Evolutionary conservation across 768 basidiomycete genomes (phyloP), one percentile per base, ranked within the genome.

Genomic region (Mycena leptocephala): DNA sequence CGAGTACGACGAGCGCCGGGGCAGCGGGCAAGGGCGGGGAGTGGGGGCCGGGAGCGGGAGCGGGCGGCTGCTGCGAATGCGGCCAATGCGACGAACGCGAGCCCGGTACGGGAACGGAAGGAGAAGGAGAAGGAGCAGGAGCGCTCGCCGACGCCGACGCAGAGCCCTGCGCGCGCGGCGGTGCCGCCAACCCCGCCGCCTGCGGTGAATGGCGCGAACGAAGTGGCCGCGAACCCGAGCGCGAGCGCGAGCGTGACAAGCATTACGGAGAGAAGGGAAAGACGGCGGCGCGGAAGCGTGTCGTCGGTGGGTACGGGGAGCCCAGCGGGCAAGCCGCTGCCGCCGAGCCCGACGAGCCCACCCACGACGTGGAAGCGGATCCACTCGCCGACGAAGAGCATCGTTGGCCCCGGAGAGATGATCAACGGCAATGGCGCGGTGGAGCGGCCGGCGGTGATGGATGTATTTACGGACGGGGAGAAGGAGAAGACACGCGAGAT

Each of bases 1-100:
- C 74, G 98, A 99, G 85, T 99, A 99, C 80, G 95, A 94, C 72
- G 93, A 7, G 82, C 83, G 59, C 74, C 53, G 79, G 79, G 73
- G 76, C 80, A 80, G 83, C 80, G 65, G 68, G 82, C 55, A 72
- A 55, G 64, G 8, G 77, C 75, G n/a, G 78, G 65, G 65, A 46
- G 22, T 20, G 43, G n/a, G n/a, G n/a, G n/a, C n/a, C n/a, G 82
- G 84, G 51, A 72, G 71, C n/a, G 24, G 35, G 53, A 24, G 48
- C 22, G 32, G n/a, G n/a, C n/a, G n/a, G n/a, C n/a, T n/a, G n/a
- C n/a, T n/a, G n/a, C n/a, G n/a, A n/a, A n/a, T n/a, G n/a, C n/a
- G n/a, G n/a, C n/a, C n/a, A n/a, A n/a, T n/a, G n/a, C n/a, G n/a
- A n/a, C n/a, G n/a, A n/a, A n/a, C n/a, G 86, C 35, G 56, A 75